Conservation (phyloP, 1,284 basidiomycete genomes). For the Pterulicium gracile region DNA sequence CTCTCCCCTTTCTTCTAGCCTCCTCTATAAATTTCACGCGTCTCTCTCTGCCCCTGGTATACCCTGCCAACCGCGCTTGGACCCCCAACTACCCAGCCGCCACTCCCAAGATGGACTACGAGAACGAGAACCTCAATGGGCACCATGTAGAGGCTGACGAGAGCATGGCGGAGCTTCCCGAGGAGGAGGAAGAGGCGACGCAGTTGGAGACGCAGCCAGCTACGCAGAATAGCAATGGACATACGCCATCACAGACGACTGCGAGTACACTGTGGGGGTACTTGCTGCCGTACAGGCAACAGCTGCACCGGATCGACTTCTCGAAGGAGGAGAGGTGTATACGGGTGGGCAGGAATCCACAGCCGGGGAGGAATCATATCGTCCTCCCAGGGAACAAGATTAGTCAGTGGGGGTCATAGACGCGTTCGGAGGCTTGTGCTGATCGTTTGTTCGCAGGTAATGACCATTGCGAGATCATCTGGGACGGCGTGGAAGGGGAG, state of each 20-base stretch:
- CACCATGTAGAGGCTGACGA: not conserved
- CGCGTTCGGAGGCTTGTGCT: too few relatives aligned
- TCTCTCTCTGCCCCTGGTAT: too few relatives aligned
- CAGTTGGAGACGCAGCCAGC: constrained; percentile 33
- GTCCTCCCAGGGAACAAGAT: constrained; percentile 57
- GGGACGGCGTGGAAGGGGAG: constrained; percentile 48
- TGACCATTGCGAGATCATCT: constrained; percentile 49
- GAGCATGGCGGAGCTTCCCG: not conserved
- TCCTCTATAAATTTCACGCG: too few relatives aligned
- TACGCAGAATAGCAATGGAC: constrained; percentile 15
- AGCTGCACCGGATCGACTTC: constrained; percentile 46
- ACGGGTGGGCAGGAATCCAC: constrained; percentile 47
- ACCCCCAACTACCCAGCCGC: too few relatives aligned
- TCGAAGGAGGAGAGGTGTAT: constrained; percentile 36
- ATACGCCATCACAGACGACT: constrained; percentile 13
- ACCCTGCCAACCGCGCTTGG: too few relatives aligned
- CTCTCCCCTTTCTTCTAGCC: too few relatives aligned
- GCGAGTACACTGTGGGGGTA: constrained; percentile 57
- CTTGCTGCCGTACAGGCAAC: constrained; percentile 45
- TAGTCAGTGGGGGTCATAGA: constrained; percentile 58
- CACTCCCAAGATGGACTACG: too few relatives aligned
- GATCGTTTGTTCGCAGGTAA: constrained; percentile 43
- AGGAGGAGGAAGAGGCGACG: constrained; percentile 39
- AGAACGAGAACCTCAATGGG: not conserved
- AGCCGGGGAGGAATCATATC: constrained; percentile 35